Evolutionary conservation across 495 filamentous ascomycete species (phyloP).

Genomic region (Bacidia gigantensis): DNA sequence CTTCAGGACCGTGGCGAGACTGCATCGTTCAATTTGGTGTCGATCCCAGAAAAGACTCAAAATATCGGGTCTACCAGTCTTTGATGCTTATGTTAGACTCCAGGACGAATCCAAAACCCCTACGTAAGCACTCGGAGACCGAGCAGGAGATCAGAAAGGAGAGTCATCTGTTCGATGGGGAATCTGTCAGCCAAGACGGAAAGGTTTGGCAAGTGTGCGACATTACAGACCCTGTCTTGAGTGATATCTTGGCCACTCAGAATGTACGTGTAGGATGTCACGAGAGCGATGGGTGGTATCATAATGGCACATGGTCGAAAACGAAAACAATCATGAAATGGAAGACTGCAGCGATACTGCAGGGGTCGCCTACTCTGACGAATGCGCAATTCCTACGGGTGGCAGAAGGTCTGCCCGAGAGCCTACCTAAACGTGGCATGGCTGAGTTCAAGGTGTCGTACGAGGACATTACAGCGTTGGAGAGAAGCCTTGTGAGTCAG

Average conservation of each 20-base stretch:
- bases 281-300: conserved; percentile 66
- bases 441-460: neutral
- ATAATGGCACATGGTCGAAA: conserved; percentile 63
- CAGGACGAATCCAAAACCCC: conserved; percentile 4
- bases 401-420: conserved; percentile 29
- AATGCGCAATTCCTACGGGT: conserved; percentile 39
- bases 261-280: conserved; percentile 32
- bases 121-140: conserved; percentile 2
- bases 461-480: neutral
- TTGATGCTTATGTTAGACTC: conserved; percentile 55
- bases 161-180: conserved; percentile 72
- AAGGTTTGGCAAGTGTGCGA: conserved; percentile 91
- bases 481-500: neutral
- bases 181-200: conserved; percentile 51
- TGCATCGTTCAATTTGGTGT: conserved; percentile 70
- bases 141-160: conserved; percentile 16
- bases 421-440: neutral
- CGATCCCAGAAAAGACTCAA: conserved; percentile 64
- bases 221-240: conserved; percentile 63
- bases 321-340: conserved; percentile 71
- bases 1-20: conserved; percentile 80
- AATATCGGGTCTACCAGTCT: conserved; percentile 73
- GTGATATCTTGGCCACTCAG: conserved; percentile 35
- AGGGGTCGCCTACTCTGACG: conserved; percentile 24
- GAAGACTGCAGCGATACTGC: conserved; percentile 46